Evolutionary conservation across 225 moss, liverwort and hornwort genomes (phyloP), one percentile per base, ranked within the genome.

Genomic region (Takakia lepidozioides): DNA sequence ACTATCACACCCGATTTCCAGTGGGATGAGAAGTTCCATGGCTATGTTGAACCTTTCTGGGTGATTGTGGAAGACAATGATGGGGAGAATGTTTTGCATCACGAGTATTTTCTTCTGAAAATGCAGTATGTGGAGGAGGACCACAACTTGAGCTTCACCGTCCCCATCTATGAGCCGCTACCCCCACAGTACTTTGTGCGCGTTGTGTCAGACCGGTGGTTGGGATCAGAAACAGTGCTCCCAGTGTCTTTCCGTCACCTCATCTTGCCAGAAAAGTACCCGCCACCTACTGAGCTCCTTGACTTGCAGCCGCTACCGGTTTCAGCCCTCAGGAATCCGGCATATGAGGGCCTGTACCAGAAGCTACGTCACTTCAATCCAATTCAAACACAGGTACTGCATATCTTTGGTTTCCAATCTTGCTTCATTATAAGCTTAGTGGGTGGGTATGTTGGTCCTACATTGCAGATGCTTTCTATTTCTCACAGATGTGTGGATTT

Each of bases 11-110:
- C 92, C 40, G 92, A 93, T 64, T 93, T 93, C 65, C 88, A 88
- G 62, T 93, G 92, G 88, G 88, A 89, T 63, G 88, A 89, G 46
- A 89, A 89, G 61, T 72, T 76, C 46, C 88, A 89, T 65, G 92
- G 92, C 30, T 93, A 78, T 26, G 92, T 93, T n/a, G 92, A 93
- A 61, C 85, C 92, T 30, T 93, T 93, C 43, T 93, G 92, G 92
- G 74, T 93, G 40, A 82, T 93, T 28, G 92, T 93, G 29, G 92
- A 93, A 71, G 92, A 93, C 51, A 88, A 93, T 21, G 92, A 93
- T 52, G 92, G 88, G 25, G 92, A 93, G 52, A 88, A 74, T 48
- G 71, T 93, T 43, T 72, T 93, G 57, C 92, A 93, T 63, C 85
- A 88, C 56, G 92, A 93, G 57, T 93, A 93, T 61, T 93, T 93